Conservation (phyloP, 2,329 filamentous ascomycete species). For the Fusarium guadeloupense region DNA sequence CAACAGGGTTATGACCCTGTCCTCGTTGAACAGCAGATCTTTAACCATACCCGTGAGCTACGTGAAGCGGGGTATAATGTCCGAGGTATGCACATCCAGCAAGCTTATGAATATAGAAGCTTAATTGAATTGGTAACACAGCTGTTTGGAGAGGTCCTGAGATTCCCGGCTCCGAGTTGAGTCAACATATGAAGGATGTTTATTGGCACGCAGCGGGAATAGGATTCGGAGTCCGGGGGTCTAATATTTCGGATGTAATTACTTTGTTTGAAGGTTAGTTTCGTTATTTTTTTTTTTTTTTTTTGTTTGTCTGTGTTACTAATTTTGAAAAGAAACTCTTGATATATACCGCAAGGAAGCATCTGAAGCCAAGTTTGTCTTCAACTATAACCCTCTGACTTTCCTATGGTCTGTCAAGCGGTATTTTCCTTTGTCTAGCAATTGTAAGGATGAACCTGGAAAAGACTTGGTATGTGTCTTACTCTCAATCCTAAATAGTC, state of each 20-base stretch:
- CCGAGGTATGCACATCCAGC: rapidly evolving
- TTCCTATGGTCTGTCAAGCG: constrained; percentile 14
- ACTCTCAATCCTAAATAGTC: not conserved
- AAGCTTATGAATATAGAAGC: rapidly evolving
- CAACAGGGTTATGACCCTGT: constrained; percentile 6
- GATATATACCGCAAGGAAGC: constrained; percentile 14
- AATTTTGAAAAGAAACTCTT: not conserved
- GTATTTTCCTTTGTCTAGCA: not conserved
- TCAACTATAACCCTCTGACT: constrained; percentile 10
- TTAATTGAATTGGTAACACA: rapidly evolving
- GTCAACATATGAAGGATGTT: not conserved
- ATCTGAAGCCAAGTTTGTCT: not conserved
- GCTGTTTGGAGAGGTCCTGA: constrained; percentile 16
- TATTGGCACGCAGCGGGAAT: constrained; percentile 8
- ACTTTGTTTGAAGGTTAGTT: constrained; percentile 4
- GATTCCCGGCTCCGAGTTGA: not conserved
- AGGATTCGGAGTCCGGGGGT: constrained; percentile 10
- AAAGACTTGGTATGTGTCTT: constrained; percentile 2
- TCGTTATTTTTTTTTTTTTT: no score
- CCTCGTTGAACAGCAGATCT: constrained; percentile 2
- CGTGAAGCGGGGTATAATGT: constrained; percentile 12
- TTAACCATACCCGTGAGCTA: constrained; percentile 9
- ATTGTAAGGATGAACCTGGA: not conserved
- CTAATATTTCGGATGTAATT: not conserved
- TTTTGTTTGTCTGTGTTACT: not conserved